Evolutionary conservation across 805 yeast species (phyloP), one percentile per base, ranked within the genome.

Genomic region (Zygotorulaspora chibaensis): DNA sequence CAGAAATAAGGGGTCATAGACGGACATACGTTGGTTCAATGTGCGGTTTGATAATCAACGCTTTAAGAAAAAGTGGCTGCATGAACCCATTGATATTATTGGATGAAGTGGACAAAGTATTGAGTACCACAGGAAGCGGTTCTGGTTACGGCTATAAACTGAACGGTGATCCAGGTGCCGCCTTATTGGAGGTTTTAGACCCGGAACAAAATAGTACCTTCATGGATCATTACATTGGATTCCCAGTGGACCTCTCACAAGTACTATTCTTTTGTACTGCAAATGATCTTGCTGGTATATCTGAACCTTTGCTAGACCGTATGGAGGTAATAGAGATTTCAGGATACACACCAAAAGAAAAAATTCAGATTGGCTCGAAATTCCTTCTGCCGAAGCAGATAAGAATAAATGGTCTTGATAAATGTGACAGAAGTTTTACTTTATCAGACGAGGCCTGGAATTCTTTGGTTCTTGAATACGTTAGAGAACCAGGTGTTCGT

Each of bases 21-120:
- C 75, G 96, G 58, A 88, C 96, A 0, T 88, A 88, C 62, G 90
- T 88, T 31, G 96, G 96, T 6, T 87, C 96, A 1, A 83, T 87
- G 86, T 95, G 96, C 0, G 96, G 96, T 8, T 70, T 84, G 38
- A 69, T 88, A 23, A 76, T 86, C 26, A 90, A 83, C 65, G 87
- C 90, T 0, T 65, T 88, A 34, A 74, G 95, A 39, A 84, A 83
- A 56, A 79, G 87, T 0, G 79, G 86, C 12, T 73, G 83, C 1
- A 83, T 84, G 84, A 86, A 86, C 56, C 96, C 96, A 0, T 86
- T 88, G 15, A 82, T 88, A 46, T 69, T 88, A 41, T 68, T 88
- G 40, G 96, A 88, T 65, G 96, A 88, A 62, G 81, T 88, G 49
- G 96, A 88, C 65, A 88, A 88, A 62, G 77, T 85, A 4, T 70